Evolutionary conservation across 257 asterid species (phyloP).

Genomic region (Fraxinus cuspidata): DNA sequence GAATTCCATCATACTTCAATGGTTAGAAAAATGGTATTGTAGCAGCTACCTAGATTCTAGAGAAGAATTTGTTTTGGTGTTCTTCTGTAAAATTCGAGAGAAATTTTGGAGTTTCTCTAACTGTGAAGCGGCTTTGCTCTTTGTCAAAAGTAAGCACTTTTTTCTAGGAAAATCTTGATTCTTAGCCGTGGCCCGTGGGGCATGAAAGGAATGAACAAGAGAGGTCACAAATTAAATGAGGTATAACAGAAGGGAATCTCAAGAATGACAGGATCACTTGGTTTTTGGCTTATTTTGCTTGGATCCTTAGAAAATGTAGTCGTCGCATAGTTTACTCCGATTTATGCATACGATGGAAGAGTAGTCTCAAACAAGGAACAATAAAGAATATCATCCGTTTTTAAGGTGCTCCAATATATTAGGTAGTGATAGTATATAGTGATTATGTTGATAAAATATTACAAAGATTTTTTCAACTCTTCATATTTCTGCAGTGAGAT

Average conservation of each 20-base stretch:
- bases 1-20: not conserved
- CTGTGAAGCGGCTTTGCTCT: constrained; percentile 4
- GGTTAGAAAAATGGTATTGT: not conserved
- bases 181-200: not conserved
- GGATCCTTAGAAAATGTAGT: constrained; percentile 5
- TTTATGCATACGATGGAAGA: not conserved
- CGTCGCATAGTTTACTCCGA: not conserved
- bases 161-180: constrained; percentile 8
- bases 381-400: not conserved
- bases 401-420: not conserved
- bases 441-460: not conserved
- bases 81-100: constrained; percentile 7
- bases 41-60: constrained; percentile 3
- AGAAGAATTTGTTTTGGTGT: not conserved
- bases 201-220: not conserved
- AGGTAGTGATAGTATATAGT: not conserved
- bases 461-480: not conserved
- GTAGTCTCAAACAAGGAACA: not conserved
- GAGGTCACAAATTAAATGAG: not conserved
- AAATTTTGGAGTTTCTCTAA: not conserved
- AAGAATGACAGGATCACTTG: constrained; percentile 8
- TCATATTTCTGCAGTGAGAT: not conserved
- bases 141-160: constrained; percentile 11
- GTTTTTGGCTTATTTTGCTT: not conserved
- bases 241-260: constrained; percentile 11